A percentile compares a stretch with the other conserved stretches of the same genome.
Conservation (phyloP, 129 eudicot genomes). For the Cynara cardunculus region DNA sequence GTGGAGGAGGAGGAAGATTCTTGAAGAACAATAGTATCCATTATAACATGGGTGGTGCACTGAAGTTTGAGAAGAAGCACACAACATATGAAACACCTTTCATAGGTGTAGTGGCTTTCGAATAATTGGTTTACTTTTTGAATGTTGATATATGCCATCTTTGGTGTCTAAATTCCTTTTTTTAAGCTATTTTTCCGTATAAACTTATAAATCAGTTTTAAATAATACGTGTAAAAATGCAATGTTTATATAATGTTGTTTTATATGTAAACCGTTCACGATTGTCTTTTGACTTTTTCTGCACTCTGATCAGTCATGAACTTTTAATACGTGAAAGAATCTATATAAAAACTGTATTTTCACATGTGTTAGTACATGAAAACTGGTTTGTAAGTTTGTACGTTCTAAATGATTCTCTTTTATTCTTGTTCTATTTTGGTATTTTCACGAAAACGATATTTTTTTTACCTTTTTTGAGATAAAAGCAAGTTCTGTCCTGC, state of each 20-base stretch:
- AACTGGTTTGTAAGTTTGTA: neutral
- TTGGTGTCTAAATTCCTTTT: no score
- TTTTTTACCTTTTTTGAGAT: neutral
- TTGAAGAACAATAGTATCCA: conserved; percentile 34
- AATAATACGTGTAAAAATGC: no score
- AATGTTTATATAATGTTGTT: neutral
- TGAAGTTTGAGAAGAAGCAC: conserved; percentile 46
- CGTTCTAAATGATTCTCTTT: neutral
- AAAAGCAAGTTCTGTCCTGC: neutral
- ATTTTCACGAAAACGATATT: neutral
- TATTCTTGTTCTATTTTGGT: neutral
- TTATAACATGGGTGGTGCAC: conserved; percentile 30
- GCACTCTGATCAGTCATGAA: no score
- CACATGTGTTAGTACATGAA: neutral
- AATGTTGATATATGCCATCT: neutral
- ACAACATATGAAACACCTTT: conserved; percentile 44
- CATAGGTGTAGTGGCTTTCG: conserved; percentile 6
- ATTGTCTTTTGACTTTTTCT: no score
- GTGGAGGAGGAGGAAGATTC: conserved; percentile 36
- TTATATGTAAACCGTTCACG: neutral
- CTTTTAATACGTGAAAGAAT: no score
- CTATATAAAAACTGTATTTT: neutral
- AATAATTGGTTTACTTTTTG: neutral
- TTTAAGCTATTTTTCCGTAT: no score
- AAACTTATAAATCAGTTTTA: no score